Evolutionary conservation across 345 rosid genomes (phyloP).

Genomic region (Alliaria petiolata): DNA sequence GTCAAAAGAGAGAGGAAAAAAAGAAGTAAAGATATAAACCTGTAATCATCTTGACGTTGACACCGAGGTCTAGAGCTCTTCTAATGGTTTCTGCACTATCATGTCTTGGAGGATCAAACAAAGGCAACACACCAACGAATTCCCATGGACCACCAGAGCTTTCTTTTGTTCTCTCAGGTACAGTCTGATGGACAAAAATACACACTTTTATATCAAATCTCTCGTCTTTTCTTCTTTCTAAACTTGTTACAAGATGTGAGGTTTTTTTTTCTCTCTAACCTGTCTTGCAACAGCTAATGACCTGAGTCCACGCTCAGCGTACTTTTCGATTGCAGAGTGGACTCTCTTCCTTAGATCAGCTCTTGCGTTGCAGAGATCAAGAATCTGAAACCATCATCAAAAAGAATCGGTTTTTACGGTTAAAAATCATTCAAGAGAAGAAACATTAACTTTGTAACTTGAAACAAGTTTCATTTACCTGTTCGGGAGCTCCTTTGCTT

Average conservation of each 20-base stretch:
- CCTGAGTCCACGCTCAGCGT: slow-evolving; percentile 81
- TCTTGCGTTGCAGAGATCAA: slow-evolving; percentile 51
- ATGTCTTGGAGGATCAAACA: slow-evolving; percentile 94
- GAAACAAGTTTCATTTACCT: slow-evolving; percentile 35
- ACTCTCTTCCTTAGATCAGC: slow-evolving; percentile 59
- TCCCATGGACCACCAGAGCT: slow-evolving; percentile 74
- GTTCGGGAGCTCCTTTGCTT: slow-evolving; percentile 94
- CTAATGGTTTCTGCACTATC: slow-evolving; percentile 97
- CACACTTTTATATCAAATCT: not conserved
- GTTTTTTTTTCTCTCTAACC: slow-evolving; percentile 35
- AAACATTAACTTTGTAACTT: not conserved
- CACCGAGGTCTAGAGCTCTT: slow-evolving; percentile 84
- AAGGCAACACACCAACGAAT: slow-evolving; percentile 70
- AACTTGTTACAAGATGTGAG: not conserved
- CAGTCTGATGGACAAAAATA: slow-evolving; percentile 45
- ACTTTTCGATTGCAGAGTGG: slow-evolving; percentile 58
- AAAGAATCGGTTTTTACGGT: not conserved
- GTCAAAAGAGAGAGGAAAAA: not conserved
- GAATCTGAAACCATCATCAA: slow-evolving; percentile 43
- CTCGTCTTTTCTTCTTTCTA: not conserved
- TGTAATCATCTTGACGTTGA: slow-evolving; percentile 95
- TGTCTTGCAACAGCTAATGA: slow-evolving; percentile 79
- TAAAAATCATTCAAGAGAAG: not conserved
- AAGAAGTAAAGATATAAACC: slow-evolving; percentile 39
- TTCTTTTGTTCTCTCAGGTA: slow-evolving; percentile 71